Base-by-base conservation (phyloP, 352 stramenopile genomes). In the Pythium brachiatum region DNA sequence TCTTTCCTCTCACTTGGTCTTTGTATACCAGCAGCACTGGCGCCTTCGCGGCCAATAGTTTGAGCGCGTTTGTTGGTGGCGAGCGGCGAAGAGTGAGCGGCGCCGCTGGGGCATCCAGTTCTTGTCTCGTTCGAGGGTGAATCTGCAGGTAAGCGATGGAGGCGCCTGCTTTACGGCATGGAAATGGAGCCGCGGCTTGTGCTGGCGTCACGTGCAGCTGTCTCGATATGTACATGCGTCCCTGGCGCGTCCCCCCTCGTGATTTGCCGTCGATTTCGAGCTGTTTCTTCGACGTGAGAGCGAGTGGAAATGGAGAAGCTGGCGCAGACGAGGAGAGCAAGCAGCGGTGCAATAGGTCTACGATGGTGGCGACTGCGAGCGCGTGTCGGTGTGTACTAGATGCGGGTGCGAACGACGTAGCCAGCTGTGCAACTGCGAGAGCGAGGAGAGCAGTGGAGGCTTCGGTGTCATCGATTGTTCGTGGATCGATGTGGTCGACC, bases 41-140 rank as follows among this genome's bases (percentile, higher is more conserved):
- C 63, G 77, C 77, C 78, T 82, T 76, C 81, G 60, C 78, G 79
- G 79, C 81, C 81, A 91, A 91, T 91, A 91, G 76, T 91, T 91
- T 87, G 69, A 53, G 57, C 61, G 64, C 44, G 57, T 70, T 61
- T 53, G 61, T 44, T 68, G 46, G 46, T 62, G 64, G 55, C 46
- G 66, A 60, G 63, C 41, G 34, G 39, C 53, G 53, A 9, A 36
- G 20, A 39, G 29, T 25, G 25, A 26, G 56, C 27, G 31, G 20
- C 7, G 23, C 43, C 46, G 50, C 48, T 25, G 25, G 32, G 59
- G 55, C 64, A 69, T 69, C 66, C 82, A 91, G 80, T 91, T 91
- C 82, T 82, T 83, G 64, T 71, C 64, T 71, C 64, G 64, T 71
- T 71, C 64, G 53, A 60, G 64, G 56, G 53, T 62, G 51, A 71